These are phyloP conservation scores for Scedosporium dehoogii DNA, from an alignment of 2,329 filamentous ascomycete species.

Conservation along the genomic window DNA sequence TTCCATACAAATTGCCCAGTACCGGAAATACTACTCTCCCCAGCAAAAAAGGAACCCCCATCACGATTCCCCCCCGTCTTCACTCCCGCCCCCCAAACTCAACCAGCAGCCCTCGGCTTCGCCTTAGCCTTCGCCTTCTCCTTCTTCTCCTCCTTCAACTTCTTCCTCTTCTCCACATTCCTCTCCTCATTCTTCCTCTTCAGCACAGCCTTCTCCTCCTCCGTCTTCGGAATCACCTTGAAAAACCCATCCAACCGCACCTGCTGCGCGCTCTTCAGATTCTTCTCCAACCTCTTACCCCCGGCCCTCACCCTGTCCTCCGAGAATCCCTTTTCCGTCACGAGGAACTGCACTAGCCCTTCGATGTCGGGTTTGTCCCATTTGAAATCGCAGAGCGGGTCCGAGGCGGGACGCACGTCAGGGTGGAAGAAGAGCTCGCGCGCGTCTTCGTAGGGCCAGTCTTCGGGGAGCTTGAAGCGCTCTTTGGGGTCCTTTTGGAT, in stretches of 20 bases:
- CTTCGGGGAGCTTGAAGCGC: conserved; percentile 82
- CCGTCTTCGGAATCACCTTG: conserved; percentile 82
- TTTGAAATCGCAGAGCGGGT: conserved; percentile 89
- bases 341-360: conserved; percentile 79
- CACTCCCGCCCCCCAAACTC: background rate
- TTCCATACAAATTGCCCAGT: background rate
- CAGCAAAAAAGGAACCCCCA: no score
- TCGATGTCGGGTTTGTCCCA: conserved; percentile 93
- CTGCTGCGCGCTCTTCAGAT: conserved; percentile 83
- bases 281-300: conserved; percentile 75
- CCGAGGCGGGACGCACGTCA: conserved; percentile 73
- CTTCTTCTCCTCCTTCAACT: conserved; percentile 87
- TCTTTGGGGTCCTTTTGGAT: conserved; percentile 67
- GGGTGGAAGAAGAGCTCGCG: conserved; percentile 86
- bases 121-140: conserved; percentile 86
- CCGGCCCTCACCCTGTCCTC: conserved; percentile 83
- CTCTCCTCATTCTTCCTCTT: conserved; percentile 95
- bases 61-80: background rate
- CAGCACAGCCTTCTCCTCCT: conserved; percentile 69
- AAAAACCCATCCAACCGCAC: conserved; percentile 92
- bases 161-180: conserved; percentile 88
- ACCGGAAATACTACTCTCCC: background rate
- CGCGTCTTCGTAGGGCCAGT: conserved; percentile 92
- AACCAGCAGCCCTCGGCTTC: conserved; percentile 63
- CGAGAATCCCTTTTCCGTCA: conserved; percentile 91